Evolutionary conservation across 805 yeast genomes (phyloP).

Genomic region (Pichia membranifaciens): DNA sequence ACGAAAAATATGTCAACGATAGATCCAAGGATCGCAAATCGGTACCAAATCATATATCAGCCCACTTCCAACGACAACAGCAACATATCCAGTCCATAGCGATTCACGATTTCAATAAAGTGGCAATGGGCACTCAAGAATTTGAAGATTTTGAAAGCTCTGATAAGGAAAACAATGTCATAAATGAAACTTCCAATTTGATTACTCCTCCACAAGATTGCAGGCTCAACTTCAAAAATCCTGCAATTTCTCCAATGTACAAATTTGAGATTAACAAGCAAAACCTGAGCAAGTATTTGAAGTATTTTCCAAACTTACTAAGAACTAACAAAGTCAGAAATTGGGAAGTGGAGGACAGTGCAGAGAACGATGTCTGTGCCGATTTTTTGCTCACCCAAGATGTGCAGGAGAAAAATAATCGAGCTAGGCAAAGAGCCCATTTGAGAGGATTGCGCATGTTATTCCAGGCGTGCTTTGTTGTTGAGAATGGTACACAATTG

Average conservation of each 20-base stretch:
- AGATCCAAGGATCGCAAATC: conserved; percentile 2
- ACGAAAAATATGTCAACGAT: conserved; percentile 6
- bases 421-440: conserved; percentile 24
- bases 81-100: conserved; percentile 19
- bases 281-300: conserved; percentile 14
- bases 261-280: conserved; percentile 24
- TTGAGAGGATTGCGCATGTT: conserved; percentile 41
- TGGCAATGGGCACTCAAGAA: conserved; percentile 16
- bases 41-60: conserved; percentile 13
- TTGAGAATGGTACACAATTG: conserved; percentile 26
- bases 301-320: conserved; percentile 13
- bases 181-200: not conserved
- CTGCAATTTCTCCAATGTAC: conserved; percentile 22
- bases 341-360: conserved; percentile 33
- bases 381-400: conserved; percentile 59
- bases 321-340: conserved; percentile 23
- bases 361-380: conserved; percentile 54
- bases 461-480: conserved; percentile 34
- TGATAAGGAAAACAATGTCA: not conserved
- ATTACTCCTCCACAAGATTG: conserved; percentile 25
- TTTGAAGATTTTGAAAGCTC: not conserved
- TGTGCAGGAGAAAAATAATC: conserved; percentile 31
- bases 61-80: conserved; percentile 21
- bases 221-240: conserved; percentile 20
- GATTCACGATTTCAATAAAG: conserved; percentile 20